Evolutionary conservation across 2,329 filamentous ascomycete genomes (phyloP).

Genomic region (Tolypocladium cylindrosporum): DNA sequence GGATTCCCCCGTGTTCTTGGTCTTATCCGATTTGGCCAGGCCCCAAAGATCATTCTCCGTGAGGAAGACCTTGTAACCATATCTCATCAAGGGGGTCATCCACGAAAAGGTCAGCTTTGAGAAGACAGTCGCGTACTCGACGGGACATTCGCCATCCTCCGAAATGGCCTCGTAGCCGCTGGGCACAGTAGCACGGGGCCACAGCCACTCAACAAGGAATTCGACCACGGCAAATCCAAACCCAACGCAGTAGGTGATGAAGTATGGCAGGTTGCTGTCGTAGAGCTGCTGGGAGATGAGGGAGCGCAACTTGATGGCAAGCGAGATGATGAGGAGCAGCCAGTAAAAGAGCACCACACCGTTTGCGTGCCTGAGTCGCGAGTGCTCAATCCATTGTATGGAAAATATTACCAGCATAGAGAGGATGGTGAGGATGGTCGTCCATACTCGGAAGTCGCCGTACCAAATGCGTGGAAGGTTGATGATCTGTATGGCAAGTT

Average conservation of each 20-base stretch:
- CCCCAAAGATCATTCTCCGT: conserved; percentile 97
- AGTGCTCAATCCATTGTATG: conserved; percentile 81
- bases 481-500: conserved; percentile 67
- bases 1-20: conserved; percentile 56
- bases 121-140: conserved; percentile 90
- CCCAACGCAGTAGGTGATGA: conserved; percentile 63
- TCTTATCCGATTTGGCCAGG: conserved; percentile 69
- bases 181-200: conserved; percentile 57
- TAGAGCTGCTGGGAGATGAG: conserved; percentile 71
- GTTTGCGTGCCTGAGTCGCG: conserved; percentile 73
- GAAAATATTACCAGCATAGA: conserved; percentile 67
- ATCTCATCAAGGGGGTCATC: conserved; percentile 98
- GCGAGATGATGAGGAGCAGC: conserved; percentile 72
- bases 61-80: conserved; percentile 82
- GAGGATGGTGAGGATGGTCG: conserved; percentile 58
- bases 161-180: conserved; percentile 49
- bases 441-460: conserved; percentile 79
- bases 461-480: conserved; percentile 61
- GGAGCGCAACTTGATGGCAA: conserved; percentile 76
- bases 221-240: conserved; percentile 60
- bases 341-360: conserved; percentile 87
- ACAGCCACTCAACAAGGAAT: conserved; percentile 75
- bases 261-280: conserved; percentile 57
- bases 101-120: conserved; percentile 89
- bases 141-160: conserved; percentile 56